Conservation (phyloP, 305 asterid species). For the Plantago coronopus region DNA sequence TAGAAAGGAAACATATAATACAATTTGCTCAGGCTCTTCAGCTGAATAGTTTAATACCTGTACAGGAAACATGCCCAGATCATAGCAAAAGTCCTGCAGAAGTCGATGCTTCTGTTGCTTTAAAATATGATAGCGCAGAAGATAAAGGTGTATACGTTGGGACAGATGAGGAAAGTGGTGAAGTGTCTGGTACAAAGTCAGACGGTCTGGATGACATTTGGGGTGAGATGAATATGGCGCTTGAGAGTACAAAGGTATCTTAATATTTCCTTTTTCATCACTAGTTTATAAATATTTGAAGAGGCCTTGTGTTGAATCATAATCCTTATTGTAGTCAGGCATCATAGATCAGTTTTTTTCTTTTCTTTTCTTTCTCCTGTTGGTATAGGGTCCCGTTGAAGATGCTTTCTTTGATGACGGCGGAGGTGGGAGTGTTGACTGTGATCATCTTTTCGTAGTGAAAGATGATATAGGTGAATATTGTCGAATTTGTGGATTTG, state of each 20-base stretch:
- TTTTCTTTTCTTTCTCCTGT: neutral
- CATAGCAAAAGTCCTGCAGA: slow-evolving; percentile 30
- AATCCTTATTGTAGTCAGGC: neutral
- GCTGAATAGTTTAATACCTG: neutral
- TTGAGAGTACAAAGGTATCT: slow-evolving; percentile 80
- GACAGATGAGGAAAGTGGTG: slow-evolving; percentile 44
- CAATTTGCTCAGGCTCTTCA: neutral
- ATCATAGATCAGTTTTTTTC: slow-evolving; percentile 15
- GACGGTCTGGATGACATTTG: slow-evolving; percentile 84
- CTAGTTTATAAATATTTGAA: neutral
- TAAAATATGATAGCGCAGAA: slow-evolving; percentile 20
- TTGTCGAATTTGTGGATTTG: slow-evolving; percentile 92
- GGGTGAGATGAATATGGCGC: slow-evolving; percentile 74
- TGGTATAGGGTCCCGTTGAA: slow-evolving; percentile 48
- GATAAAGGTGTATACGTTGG: slow-evolving; percentile 61
- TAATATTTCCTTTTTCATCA: neutral
- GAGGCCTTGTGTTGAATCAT: neutral
- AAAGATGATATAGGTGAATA: slow-evolving; percentile 97
- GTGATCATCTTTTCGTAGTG: slow-evolving; percentile 79
- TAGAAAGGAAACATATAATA: neutral
- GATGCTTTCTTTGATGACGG: slow-evolving; percentile 38
- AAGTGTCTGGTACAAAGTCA: slow-evolving; percentile 36
- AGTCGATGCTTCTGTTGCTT: slow-evolving; percentile 23
- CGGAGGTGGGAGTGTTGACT: slow-evolving; percentile 51
- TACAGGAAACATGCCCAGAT: slow-evolving; percentile 33